phyloP scores from a whole-genome alignment of 352 stramenopile genomes.

The Phytophthora sp. region DNA sequence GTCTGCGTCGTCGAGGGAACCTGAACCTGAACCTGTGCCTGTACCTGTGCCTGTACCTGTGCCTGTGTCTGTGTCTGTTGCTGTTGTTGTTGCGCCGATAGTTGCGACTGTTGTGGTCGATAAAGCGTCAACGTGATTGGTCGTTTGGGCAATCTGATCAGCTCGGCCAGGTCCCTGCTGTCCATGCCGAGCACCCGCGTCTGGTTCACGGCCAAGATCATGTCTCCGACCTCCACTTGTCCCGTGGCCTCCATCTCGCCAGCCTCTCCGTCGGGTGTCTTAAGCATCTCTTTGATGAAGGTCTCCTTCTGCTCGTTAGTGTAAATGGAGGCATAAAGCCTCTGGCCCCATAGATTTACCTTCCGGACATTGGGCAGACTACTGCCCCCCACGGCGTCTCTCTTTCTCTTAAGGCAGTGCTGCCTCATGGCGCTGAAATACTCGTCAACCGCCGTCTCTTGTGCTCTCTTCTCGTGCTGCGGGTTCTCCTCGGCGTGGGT shows the following conservation, averaged over 20 bases:
- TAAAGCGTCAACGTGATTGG: slow-evolving; percentile 60
- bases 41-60: too few species aligned
- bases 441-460: slow-evolving; percentile 2
- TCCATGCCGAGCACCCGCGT: slow-evolving; percentile 38
- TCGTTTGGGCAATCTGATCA: slow-evolving; percentile 52
- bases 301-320: slow-evolving; percentile 55
- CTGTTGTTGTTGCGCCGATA: slow-evolving; percentile 1
- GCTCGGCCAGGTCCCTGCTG: slow-evolving; percentile 50
- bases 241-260: slow-evolving; percentile 73
- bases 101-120: slow-evolving; percentile 19
- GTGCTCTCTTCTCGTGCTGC: neutral
- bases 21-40: neutral
- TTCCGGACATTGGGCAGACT: slow-evolving; percentile 12
- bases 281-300: slow-evolving; percentile 59
- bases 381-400: slow-evolving; percentile 28
- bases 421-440: slow-evolving; percentile 44
- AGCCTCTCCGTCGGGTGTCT: slow-evolving; percentile 45
- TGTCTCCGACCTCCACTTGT: slow-evolving; percentile 54
- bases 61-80: too few species aligned
- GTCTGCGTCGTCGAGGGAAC: neutral
- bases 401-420: slow-evolving; percentile 51
- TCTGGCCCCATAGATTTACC: slow-evolving; percentile 61
- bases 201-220: slow-evolving; percentile 59
- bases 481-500: slow-evolving; percentile 36
- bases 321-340: slow-evolving; percentile 75